phyloP scores from a whole-genome alignment of 2,329 filamentous ascomycete genomes.

The Talaromyces sp. region DNA sequence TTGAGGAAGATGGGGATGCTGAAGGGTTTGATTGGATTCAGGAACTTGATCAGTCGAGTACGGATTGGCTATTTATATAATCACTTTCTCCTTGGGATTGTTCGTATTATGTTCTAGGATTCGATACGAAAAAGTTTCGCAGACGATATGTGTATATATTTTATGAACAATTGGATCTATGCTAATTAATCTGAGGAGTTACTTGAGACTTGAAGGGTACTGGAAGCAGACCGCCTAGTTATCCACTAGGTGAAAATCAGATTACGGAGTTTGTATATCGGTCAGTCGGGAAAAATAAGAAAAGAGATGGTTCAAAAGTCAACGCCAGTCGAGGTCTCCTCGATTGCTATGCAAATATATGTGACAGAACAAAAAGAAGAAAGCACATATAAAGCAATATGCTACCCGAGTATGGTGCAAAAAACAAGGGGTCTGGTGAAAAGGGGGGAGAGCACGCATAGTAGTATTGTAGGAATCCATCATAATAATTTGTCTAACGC shows the following conservation, averaged over 20 bases:
- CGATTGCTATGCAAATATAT: slow-evolving; percentile 9
- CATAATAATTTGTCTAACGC: slow-evolving; percentile 13
- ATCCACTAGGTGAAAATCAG: neutral
- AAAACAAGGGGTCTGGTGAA: neutral
- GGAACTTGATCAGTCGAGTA: slow-evolving; percentile 38
- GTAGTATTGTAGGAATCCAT: neutral
- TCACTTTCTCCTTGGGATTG: neutral
- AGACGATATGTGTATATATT: too few species aligned
- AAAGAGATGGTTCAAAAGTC: neutral
- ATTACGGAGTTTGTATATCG: neutral
- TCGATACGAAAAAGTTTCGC: too few species aligned
- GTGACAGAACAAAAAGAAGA: neutral
- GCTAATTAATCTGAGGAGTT: too few species aligned
- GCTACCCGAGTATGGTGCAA: neutral
- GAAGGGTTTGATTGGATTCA: slow-evolving; percentile 41
- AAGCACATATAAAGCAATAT: slow-evolving; percentile 12
- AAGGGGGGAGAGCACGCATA: neutral
- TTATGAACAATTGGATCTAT: too few species aligned
- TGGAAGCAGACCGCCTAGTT: too few species aligned
- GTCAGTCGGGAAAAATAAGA: neutral
- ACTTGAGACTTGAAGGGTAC: too few species aligned
- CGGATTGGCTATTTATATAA: slow-evolving; percentile 43
- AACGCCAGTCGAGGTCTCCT: slow-evolving; percentile 10
- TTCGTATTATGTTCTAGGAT: too few species aligned
- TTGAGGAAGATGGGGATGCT: slow-evolving; percentile 21